A percentile compares a stretch with the other conserved stretches of the same genome.
These are phyloP conservation scores for Capsella bursapastoris DNA, from an alignment of 345 rosid genomes.

Conservation along the genomic window DNA sequence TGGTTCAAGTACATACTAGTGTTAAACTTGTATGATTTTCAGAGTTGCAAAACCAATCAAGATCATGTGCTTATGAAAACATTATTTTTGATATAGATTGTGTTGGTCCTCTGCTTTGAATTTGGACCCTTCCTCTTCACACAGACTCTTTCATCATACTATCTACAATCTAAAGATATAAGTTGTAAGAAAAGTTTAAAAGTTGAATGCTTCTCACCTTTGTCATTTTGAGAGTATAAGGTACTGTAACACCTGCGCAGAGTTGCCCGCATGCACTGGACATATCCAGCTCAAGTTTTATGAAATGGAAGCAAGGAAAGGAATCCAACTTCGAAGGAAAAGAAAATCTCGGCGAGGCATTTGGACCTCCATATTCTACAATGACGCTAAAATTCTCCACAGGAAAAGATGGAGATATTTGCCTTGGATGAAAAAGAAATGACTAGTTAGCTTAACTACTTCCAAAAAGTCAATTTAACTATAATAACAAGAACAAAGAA, in stretches of 20 bases:
- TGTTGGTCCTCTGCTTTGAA: constrained; percentile 9
- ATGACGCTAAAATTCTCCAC: constrained; percentile 56
- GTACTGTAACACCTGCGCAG: constrained; percentile 55
- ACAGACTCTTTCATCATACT: constrained; percentile 25
- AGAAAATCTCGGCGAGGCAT: constrained; percentile 50
- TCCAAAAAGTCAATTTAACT: constrained; percentile 3
- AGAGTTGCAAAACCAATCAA: constrained; percentile 22
- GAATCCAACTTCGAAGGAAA: constrained; percentile 41
- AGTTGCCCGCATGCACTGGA: constrained; percentile 54
- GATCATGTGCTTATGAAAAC: constrained; percentile 24
- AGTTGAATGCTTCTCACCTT: constrained; percentile 46
- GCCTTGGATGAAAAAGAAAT: constrained; percentile 48
- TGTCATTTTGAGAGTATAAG: constrained; percentile 39
- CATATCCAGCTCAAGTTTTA: constrained; percentile 58
- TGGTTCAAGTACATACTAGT: constrained; percentile 22
- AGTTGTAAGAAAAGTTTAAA: constrained; percentile 1
- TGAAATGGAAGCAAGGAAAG: constrained; percentile 53
- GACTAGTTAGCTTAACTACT: constrained; percentile 33
- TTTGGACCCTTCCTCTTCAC: constrained; percentile 10
- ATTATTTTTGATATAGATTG: constrained; percentile 21
- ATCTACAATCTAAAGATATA: constrained; percentile 12
- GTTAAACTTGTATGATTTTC: constrained; percentile 1
- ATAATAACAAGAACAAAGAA: constrained; percentile 13
- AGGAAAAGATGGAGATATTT: constrained; percentile 55
- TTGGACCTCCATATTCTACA: constrained; percentile 66